Base-by-base conservation (phyloP, 1,139 yeast genomes). In the Candida tropicalis region DNA sequence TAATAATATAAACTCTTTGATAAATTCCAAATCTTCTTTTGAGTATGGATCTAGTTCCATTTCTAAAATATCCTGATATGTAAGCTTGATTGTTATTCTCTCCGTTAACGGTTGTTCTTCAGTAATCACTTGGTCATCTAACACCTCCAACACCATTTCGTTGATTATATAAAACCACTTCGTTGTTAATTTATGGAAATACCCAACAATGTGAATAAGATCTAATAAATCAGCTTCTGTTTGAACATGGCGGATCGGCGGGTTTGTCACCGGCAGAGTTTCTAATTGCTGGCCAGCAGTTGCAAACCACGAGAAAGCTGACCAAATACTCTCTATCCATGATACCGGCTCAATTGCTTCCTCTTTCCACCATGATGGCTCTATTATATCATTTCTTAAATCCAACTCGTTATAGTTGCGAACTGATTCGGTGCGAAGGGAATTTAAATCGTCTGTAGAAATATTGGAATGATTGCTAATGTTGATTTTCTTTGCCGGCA, bases 221-320 rank as follows among this genome's bases (percentile, higher is more conserved):
- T 48, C 53, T 4, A 42, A 25, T 16, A 50, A 44, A 29, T 49
- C 53, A 33, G 45, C 37, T 15, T 48, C 33, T 18, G 38, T 39
- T 2, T 22, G 38, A 2, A 20, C 28, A 15, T 23, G 35, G 4
- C 7, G 24, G 5, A 17, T 24, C 15, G 28, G 24, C 11, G 26
- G 35, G 5, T 33, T 13, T n/a, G 18, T 23, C 6, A n/a, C 37
- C 27, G 24, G 31, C 15, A 25, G 35, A 5, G 16, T 34, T 15
- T 40, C 38, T 17, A 43, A 28, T 37, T 47, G 46, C 18, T 78
- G 84, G 4, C 96, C 96, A 2, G 95, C 95, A 26, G 88, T 80
- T 2, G 93, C 91, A 84, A 90, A 85, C 89, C 93, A 86, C 31
- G 85, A 73, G 47, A 87, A 75, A 0, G 91, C 89, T 46, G 81